Evolutionary conservation across 148 eudicot species (phyloP).

Genomic region (Limonium bicolor): DNA sequence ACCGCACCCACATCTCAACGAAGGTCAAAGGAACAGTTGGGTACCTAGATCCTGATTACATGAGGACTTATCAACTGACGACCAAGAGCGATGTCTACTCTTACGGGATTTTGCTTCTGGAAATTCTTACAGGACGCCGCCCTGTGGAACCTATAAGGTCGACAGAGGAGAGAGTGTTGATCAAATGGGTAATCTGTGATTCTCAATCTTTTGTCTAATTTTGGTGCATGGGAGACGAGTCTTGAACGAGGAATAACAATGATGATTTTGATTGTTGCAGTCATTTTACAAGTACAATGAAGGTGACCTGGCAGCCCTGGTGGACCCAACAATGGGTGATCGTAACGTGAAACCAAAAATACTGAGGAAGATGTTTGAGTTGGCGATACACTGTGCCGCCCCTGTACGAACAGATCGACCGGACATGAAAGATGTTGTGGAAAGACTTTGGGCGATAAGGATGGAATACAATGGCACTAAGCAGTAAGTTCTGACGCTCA

Average conservation of each 20-base stretch:
- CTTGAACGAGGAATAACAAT: too few species aligned
- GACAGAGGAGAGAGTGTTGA: constrained; percentile 51
- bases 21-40: constrained; percentile 94
- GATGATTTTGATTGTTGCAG: constrained; percentile 19
- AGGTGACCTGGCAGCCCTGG: constrained; percentile 31
- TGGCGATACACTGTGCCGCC: constrained; percentile 78
- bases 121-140: constrained; percentile 77
- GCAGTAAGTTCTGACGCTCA: too few species aligned
- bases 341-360: constrained; percentile 31
- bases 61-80: constrained; percentile 88
- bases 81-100: constrained; percentile 88
- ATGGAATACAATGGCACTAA: constrained; percentile 55
- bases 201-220: constrained; percentile 1
- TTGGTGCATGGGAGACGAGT: too few species aligned
- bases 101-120: constrained; percentile 60
- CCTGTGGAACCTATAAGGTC: constrained; percentile 72
- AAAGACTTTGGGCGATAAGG: constrained; percentile 68
- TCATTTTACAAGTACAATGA: constrained; percentile 38
- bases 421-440: constrained; percentile 66
- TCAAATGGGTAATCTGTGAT: constrained; percentile 62
- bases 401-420: constrained; percentile 74
- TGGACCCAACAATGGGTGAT: constrained; percentile 61
- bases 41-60: constrained; percentile 90
- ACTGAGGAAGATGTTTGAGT: constrained; percentile 41
- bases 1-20: constrained; percentile 66